phyloP scores from a whole-genome alignment of 2,329 filamentous ascomycete species.

The Cordyceps cicadae region DNA sequence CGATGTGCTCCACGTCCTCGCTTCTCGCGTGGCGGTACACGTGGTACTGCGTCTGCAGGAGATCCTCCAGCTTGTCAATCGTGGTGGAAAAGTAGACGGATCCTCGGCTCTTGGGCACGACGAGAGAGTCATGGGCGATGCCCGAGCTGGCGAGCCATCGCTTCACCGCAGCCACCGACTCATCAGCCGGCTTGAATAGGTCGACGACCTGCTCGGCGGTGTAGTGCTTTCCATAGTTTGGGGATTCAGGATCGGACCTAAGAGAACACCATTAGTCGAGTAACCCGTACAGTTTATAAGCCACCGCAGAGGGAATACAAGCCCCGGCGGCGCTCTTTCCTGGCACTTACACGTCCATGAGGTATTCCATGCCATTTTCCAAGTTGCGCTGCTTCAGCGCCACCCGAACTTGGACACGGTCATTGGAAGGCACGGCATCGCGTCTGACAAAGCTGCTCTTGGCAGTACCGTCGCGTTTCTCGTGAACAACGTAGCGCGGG shows the following conservation, averaged over 20 bases:
- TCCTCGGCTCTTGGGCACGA: constrained; percentile 40
- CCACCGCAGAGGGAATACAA: no score
- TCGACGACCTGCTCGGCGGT: background rate
- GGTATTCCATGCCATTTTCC: background rate
- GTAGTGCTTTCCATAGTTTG: constrained; percentile 15
- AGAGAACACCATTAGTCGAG: background rate
- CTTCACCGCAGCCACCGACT: constrained; percentile 40
- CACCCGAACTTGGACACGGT: background rate
- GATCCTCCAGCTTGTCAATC: constrained; percentile 30
- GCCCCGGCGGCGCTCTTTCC: no score
- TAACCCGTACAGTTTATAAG: no score
- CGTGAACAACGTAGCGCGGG: background rate
- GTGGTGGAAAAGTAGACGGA: constrained; percentile 24
- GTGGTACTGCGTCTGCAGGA: constrained; percentile 46
- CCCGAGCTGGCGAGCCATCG: constrained; percentile 44
- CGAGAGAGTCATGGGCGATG: constrained; percentile 37
- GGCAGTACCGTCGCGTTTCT: background rate
- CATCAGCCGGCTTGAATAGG: constrained; percentile 14
- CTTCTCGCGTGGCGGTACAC: constrained; percentile 33
- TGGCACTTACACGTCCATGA: background rate
- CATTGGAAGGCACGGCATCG: background rate
- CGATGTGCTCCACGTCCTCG: constrained; percentile 26
- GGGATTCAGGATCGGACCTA: constrained; percentile 3
- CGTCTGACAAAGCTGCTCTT: background rate
- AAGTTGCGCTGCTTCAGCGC: constrained; percentile 5